Evolutionary conservation across 306 rosid genomes (phyloP), one percentile per base, ranked within the genome.

Genomic region (Dryas alaskensis): DNA sequence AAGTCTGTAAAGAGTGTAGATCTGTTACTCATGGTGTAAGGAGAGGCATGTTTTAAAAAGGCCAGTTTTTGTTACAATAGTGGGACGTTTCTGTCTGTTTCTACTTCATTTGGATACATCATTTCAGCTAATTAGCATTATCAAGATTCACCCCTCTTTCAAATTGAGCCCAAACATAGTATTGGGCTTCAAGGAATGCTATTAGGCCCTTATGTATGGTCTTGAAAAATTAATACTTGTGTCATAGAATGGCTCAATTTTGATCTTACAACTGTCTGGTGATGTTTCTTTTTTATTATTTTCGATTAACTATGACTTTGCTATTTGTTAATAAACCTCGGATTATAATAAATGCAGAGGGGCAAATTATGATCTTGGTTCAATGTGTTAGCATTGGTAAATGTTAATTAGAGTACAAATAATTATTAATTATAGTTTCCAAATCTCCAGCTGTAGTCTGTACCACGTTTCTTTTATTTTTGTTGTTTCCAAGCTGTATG

Each of bases 381-480:
- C 69, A 70, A 8, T 80, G 53, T 60, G 1, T 50, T 49, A 3
- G 69, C 65, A 22, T 37, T 12, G 69, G 17, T 4, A 45, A 70
- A 37, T 64, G 80, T 73, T 42, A 63, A 60, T 64, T 8, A 70
- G 17, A 65, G 81, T 40, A 73, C 84, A 72, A 71, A 81, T 61
- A 76, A 75, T 62, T 25, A 61, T 59, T 60, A 6, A 47, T 39
- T 65, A 76, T 73, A 40, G 64, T 54, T 64, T 61, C 67, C 70
- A 66, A 57, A 79, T 47, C 27, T 77, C 92, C 95, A 87, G 89
- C 22, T 22, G 22, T 22, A 22, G 22, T 22, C 90, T 87, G 90
- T 67, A 68, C 53, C 70, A 78, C 52, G 71, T 78, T 83, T 65
- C 10, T 59, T 22, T 1, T 10, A 42, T 43, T 73, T 67, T 43